Conservation (phyloP, 2,329 filamentous ascomycete genomes). For the Aureobasidium lini region DNA sequence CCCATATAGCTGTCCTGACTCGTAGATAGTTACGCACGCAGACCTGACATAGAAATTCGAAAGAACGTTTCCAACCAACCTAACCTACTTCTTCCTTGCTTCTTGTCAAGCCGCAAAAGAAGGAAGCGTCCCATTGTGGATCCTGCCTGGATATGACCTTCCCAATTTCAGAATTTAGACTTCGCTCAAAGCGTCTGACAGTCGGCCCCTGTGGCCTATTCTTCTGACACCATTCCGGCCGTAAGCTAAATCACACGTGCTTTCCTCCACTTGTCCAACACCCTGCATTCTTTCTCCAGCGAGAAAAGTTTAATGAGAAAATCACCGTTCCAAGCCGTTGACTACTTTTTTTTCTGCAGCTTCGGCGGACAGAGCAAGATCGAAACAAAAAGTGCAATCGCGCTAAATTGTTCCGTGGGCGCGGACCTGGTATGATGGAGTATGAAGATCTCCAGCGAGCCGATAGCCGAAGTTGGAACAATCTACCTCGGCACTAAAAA, state of each 20-base stretch:
- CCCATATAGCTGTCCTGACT: background rate
- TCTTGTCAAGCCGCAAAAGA: background rate
- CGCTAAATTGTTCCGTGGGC: background rate
- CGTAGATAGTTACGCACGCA: no score
- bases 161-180: background rate
- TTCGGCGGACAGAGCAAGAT: background rate
- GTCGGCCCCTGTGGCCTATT: background rate
- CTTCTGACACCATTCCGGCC: background rate
- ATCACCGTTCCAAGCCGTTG: background rate
- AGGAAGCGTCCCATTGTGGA: background rate
- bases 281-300: background rate
- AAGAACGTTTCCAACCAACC: background rate
- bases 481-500: background rate
- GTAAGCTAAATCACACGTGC: background rate
- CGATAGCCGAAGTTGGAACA: background rate
- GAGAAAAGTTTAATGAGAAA: background rate
- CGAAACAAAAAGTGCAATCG: background rate
- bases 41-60: background rate
- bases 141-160: background rate
- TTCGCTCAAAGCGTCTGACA: constrained; percentile 3
- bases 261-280: background rate
- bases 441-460: background rate
- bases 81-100: background rate
- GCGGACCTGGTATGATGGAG: background rate
- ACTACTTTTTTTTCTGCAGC: background rate